phyloP scores from a whole-genome alignment of 768 basidiomycete genomes.

The Lentinula lateritia region DNA sequence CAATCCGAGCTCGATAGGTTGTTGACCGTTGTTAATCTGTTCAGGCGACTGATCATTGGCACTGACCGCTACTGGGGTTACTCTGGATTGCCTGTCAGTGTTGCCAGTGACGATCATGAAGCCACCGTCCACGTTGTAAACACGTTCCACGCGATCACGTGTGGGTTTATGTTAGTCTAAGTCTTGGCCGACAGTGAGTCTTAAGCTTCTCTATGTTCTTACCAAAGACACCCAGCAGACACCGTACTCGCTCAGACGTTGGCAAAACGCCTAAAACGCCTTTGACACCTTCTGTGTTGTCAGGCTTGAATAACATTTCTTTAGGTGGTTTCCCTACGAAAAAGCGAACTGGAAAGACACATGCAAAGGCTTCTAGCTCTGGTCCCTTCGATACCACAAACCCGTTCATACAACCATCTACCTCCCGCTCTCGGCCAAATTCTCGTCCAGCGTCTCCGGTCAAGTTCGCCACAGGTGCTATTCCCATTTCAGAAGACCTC shows the following conservation, averaged over 20 bases:
- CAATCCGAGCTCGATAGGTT: too few relatives aligned
- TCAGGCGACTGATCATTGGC: too few relatives aligned
- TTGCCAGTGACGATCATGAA: too few relatives aligned
- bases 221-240: conserved; percentile 44
- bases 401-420: conserved; percentile 41
- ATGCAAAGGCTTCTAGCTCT: conserved; percentile 17
- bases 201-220: not conserved
- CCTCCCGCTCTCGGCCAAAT: conserved; percentile 3
- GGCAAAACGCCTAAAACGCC: conserved; percentile 32
- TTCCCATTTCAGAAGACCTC: conserved; percentile 47
- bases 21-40: too few relatives aligned
- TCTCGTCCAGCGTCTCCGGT: conserved; percentile 60
- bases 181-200: too few relatives aligned
- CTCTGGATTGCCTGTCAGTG: too few relatives aligned
- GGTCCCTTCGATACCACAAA: conserved; percentile 48
- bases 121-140: not conserved
- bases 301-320: conserved; percentile 35
- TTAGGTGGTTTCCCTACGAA: conserved; percentile 28
- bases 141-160: conserved; percentile 6
- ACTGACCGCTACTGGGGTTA: too few relatives aligned
- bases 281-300: conserved; percentile 40
- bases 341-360: conserved; percentile 19
- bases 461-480: conserved; percentile 49
- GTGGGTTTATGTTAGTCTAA: not conserved
- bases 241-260: conserved; percentile 40